These are phyloP conservation scores for Apophysomyces variabilis DNA, from an alignment of 371 early-diverging fungal genomes.

Conservation along the genomic window DNA sequence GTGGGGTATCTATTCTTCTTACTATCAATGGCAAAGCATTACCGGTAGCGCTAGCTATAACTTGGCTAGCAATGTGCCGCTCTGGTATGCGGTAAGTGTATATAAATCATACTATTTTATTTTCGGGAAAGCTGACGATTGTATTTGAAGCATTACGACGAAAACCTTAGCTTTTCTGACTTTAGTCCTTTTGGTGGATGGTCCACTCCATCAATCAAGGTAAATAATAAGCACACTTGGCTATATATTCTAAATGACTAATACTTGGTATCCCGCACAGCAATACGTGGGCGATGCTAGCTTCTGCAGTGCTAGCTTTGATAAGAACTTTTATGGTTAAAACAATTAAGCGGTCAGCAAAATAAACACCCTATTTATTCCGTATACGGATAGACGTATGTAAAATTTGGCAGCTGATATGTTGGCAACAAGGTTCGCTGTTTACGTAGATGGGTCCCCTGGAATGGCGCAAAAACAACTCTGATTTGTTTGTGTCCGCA, in stretches of 20 bases:
- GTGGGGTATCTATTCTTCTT: slow-evolving; percentile 30
- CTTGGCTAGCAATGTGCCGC: slow-evolving; percentile 22
- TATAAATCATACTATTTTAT: not conserved
- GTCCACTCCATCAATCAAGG: slow-evolving; percentile 30
- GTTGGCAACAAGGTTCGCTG: no score
- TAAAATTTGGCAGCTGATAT: no score
- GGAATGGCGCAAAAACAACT: no score
- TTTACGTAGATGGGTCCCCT: no score
- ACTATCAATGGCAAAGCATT: slow-evolving; percentile 26
- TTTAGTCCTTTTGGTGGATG: slow-evolving; percentile 31
- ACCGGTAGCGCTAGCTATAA: slow-evolving; percentile 22
- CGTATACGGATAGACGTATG: not conserved
- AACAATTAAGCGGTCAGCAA: slow-evolving; percentile 13
- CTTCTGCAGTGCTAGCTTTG: slow-evolving; percentile 26
- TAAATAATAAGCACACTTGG: not conserved
- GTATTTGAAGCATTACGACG: slow-evolving; percentile 20
- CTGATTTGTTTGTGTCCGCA: no score
- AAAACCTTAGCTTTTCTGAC: slow-evolving; percentile 20
- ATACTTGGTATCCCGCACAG: not conserved
- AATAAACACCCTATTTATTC: not conserved
- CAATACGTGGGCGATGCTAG: slow-evolving; percentile 24
- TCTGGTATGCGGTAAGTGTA: slow-evolving; percentile 32
- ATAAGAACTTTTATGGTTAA: slow-evolving; percentile 29
- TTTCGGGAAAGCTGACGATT: no score
- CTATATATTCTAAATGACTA: not conserved